Evolutionary conservation across 2,329 filamentous ascomycete genomes (phyloP).

Genomic region (Teratosphaeria destructans): DNA sequence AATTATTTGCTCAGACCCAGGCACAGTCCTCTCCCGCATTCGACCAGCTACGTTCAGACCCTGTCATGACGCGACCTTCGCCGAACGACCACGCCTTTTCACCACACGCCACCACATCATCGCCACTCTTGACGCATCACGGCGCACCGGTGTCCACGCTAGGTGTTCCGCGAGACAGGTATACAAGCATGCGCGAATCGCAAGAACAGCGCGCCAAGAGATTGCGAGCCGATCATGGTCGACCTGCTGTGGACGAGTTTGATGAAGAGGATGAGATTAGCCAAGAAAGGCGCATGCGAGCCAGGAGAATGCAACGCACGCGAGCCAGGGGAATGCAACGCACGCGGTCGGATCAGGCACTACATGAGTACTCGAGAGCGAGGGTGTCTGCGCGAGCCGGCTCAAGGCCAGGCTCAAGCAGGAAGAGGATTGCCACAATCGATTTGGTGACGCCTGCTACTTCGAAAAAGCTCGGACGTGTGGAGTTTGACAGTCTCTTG

Average conservation of each 20-base stretch:
- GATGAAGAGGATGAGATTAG: conserved; percentile 15
- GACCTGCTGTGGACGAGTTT: conserved; percentile 6
- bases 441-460: conserved; percentile 25
- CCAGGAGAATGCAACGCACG: conserved; percentile 8
- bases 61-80: conserved; percentile 35
- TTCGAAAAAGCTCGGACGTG: conserved; percentile 3
- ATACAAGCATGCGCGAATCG: conserved; percentile 35
- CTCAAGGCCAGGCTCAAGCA: conserved; percentile 5
- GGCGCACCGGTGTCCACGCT: conserved; percentile 4
- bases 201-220: conserved; percentile 28
- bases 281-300: conserved; percentile 5
- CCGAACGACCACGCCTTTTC: conserved; percentile 32
- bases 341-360: conserved; percentile 14
- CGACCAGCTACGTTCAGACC: conserved; percentile 30
- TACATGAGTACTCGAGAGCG: conserved; percentile 7
- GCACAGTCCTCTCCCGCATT: conserved; percentile 33
- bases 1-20: conserved; percentile 37
- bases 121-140: conserved; percentile 28
- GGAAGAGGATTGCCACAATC: conserved; percentile 11
- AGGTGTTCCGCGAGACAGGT: conserved; percentile 31
- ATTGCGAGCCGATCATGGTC: conserved; percentile 9
- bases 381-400: conserved; percentile 10
- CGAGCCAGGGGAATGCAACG: conserved; percentile 8
- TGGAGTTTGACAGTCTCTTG: conserved; percentile 9
- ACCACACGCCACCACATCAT: conserved; percentile 28